Base-by-base conservation (phyloP, 805 yeast genomes). In the Metschnikowia dekortorum region DNA sequence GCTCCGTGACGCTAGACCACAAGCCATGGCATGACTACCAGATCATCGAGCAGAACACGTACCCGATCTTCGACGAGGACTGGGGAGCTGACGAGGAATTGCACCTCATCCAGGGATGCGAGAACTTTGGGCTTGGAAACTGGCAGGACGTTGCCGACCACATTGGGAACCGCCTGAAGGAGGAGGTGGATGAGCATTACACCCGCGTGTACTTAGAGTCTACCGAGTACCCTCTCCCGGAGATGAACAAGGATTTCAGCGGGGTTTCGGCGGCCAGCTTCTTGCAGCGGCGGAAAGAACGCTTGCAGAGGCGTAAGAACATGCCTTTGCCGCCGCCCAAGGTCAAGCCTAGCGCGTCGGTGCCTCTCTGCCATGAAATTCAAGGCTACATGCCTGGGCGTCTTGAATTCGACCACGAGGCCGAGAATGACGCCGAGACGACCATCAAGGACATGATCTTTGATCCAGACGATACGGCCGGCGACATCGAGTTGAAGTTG, bases 31-130 rank as follows among this genome's bases (percentile, higher is more conserved):
- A 94, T 66, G 95, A 88, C 62, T 94, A 94, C 66, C 81, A 83
- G 61, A 87, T 94, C 13, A 84, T 92, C 29, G 99, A 94, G 67
- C 97, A 95, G 59, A 92, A 92, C 63, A 87, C 96, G 2, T 92
- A 89, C 63, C 99, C 99, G 0, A 87, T 95, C 8, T 85, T 95
- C 58, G 87, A 83, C 47, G 81, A 78, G 50, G 91, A 85, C 50
- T 94, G 99, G 98, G 99, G 99, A 35, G 99, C 99, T 1, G 99
- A 94, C 70, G 99, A 94, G 67, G 99, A 94, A 68, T 64, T 91
- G 50, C 75, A 89, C 32, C 72, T 94, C 51, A 80, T 95, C 11
- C 96, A 90, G 66, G 98, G 97, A 8, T 85, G 96, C 40, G 97
- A 94, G 67, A 85, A 88, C 8, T 78, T 81, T 41, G 99, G 99